Evolutionary conservation across 306 rosid genomes (phyloP).

Genomic region (Acacia melanoxylon): DNA sequence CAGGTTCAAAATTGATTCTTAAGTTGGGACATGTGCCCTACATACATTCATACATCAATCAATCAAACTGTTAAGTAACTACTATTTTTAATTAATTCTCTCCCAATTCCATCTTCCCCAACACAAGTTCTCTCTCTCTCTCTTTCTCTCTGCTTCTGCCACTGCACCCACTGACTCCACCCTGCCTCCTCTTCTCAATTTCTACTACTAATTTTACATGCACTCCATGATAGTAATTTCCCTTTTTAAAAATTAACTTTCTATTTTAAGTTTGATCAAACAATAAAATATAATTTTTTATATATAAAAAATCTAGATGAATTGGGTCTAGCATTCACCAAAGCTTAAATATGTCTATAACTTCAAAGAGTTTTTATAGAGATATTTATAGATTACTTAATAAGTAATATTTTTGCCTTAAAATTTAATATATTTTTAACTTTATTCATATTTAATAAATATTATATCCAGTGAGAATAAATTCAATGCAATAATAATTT

Average conservation of each 20-base stretch:
- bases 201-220: neutral
- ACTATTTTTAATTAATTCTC: neutral
- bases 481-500: too few species aligned
- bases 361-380: too few species aligned
- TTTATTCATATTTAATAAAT: too few species aligned
- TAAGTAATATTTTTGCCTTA: too few species aligned
- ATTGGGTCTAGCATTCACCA: fast-evolving
- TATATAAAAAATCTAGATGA: too few species aligned
- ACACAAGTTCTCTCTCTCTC: too few species aligned
- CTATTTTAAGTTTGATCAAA: too few species aligned
- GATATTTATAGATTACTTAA: too few species aligned
- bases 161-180: neutral
- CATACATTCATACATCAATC: neutral
- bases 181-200: neutral
- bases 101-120: neutral
- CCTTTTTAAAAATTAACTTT: neutral
- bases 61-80: neutral
- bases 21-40: neutral
- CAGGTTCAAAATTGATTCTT: neutral
- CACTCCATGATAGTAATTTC: neutral
- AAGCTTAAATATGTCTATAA: too few species aligned
- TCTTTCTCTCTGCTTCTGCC: neutral
- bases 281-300: too few species aligned
- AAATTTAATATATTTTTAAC: too few species aligned
- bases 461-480: too few species aligned